Evolutionary conservation across 257 asterid species (phyloP), one percentile per base, ranked within the genome.

Genomic region (Perilla frutescens): DNA sequence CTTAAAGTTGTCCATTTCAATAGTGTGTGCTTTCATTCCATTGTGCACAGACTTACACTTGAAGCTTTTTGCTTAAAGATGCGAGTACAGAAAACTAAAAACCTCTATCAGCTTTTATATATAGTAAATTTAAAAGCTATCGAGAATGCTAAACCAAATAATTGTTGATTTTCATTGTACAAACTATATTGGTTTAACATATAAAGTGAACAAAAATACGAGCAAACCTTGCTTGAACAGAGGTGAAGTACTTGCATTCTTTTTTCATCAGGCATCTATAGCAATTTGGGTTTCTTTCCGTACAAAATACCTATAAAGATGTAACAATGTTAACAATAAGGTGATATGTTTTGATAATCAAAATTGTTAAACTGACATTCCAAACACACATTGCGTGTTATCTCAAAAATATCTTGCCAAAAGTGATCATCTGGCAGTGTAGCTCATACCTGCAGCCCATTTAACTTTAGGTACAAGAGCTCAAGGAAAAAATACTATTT

Each of bases 31-130:
- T 20, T 20, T 20, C 26, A 20, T 20, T 20, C 26, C 26, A 20
- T 20, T 20, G 26, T 20, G 26, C 26, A 20, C 8, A 48, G 68
- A 56, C 83, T 76, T 78, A 85, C 89, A 78, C 83, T 44, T 69
- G 73, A 68, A 80, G 89, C 61, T 66, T 77, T 1, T 78, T 80
- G 56, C 84, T 55, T 31, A 49, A 53, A 34, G 70, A 40, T 37
- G 47, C 3, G 47, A 43, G 47, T 6, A 43, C 8, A 5, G 26
- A 20, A 20, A 20, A 20, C 26, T 20, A 7, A 43, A 5, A 8
- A 43, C 47, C 7, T 43, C 8, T 20, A 43, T 43, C 5, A 43
- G 5, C 47, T 43, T 43, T 43, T 43, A 43, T 44, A 41, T 4
- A 41, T 41, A 4, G 62, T 1, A 32, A 56, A 26, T 26, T 56